These are phyloP conservation scores for Apiotrichum siamense DNA, from an alignment of 1,284 basidiomycete genomes.

Conservation along the genomic window DNA sequence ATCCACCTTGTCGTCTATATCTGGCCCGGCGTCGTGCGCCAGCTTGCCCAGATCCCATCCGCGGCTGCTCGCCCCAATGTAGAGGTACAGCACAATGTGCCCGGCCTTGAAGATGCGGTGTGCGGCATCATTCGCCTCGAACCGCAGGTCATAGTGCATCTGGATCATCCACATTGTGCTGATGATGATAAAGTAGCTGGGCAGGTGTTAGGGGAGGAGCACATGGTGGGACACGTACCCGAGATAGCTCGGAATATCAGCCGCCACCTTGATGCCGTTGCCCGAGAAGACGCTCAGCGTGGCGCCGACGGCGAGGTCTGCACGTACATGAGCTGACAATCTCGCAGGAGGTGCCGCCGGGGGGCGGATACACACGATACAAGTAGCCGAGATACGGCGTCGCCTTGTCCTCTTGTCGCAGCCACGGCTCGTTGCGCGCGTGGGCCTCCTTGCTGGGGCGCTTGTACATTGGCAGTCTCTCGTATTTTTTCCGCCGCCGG, in stretches of 20 bases:
- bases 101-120: slow-evolving; percentile 23
- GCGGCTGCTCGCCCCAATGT: slow-evolving; percentile 30
- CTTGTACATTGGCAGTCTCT: no score
- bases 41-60: slow-evolving; percentile 22
- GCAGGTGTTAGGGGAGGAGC: not conserved
- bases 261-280: slow-evolving; percentile 20
- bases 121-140: slow-evolving; percentile 24
- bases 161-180: slow-evolving; percentile 26
- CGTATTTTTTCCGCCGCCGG: no score
- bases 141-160: slow-evolving; percentile 26
- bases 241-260: slow-evolving; percentile 22
- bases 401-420: no score
- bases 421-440: no score
- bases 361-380: no score
- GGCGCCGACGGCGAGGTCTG: slow-evolving; percentile 33
- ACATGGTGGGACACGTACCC: slow-evolving; percentile 7
- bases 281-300: slow-evolving; percentile 27
- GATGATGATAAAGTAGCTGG: slow-evolving; percentile 23
- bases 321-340: no score
- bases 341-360: no score
- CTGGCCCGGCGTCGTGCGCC: not conserved
- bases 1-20: not conserved
- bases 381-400: no score
- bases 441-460: no score
- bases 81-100: slow-evolving; percentile 26